Percentiles rank a stretch among this genome's conserved stretches.
Conservation (phyloP, 495 filamentous ascomycete species). For the Penicillium samsonianum region DNA sequence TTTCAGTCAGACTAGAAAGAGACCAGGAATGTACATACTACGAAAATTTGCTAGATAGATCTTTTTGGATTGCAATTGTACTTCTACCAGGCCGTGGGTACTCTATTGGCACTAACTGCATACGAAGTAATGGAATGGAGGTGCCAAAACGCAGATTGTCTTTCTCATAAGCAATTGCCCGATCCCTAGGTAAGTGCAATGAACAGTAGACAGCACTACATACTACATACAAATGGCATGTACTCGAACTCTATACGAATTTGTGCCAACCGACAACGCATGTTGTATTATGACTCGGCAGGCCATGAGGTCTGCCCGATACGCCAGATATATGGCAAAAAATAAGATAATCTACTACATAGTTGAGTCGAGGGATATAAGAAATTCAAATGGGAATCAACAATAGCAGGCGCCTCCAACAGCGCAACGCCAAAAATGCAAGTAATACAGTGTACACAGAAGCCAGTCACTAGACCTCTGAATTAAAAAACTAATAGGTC, state of each 20-base stretch:
- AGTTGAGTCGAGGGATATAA: constrained; percentile 3
- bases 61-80: background rate
- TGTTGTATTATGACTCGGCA: background rate
- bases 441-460: constrained; percentile 16
- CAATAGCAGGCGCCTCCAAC: constrained; percentile 14
- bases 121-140: background rate
- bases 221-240: background rate
- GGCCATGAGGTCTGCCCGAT: background rate
- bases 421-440: constrained; percentile 31
- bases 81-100: background rate
- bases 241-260: background rate
- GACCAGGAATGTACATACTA: background rate
- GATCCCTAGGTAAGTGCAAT: background rate
- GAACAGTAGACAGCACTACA: background rate
- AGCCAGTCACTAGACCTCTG: constrained; percentile 4
- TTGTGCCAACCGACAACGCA: background rate
- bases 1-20: background rate
- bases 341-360: background rate
- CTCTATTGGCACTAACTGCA: background rate
- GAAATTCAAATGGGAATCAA: constrained; percentile 19
- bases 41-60: constrained; percentile 2
- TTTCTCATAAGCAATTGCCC: background rate
- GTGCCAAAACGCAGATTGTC: background rate
- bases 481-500: background rate
- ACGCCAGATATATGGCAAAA: background rate